These are phyloP conservation scores for Taxillus chinensis DNA, from an alignment of 164 flowering plant species.

Conservation along the genomic window DNA sequence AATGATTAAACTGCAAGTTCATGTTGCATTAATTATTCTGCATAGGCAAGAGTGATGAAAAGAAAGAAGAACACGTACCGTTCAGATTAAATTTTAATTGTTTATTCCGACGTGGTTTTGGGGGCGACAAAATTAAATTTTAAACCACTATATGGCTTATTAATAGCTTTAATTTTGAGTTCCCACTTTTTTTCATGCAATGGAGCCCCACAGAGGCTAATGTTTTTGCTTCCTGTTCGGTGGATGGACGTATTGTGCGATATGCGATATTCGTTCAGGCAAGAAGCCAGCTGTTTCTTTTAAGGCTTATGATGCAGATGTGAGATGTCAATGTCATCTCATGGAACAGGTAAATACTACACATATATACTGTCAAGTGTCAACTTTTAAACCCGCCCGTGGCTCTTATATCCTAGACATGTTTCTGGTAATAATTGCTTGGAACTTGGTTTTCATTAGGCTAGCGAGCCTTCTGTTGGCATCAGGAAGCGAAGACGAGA, in stretches of 20 bases:
- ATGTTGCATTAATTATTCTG: too few relatives aligned
- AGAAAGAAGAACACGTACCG: too few relatives aligned
- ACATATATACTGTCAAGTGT: too few relatives aligned
- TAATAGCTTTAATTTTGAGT: too few relatives aligned
- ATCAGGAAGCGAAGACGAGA: constrained; percentile 96
- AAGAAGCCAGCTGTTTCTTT: constrained; percentile 58
- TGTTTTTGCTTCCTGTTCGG: constrained; percentile 93
- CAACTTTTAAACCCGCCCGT: too few relatives aligned
- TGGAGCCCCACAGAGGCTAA: constrained; percentile 89
- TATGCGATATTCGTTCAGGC: constrained; percentile 77
- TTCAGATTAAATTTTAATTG: too few relatives aligned
- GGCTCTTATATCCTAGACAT: too few relatives aligned
- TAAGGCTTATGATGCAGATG: constrained; percentile 83
- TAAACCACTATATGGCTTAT: too few relatives aligned
- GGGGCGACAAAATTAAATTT: too few relatives aligned
- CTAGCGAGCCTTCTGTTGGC: constrained; percentile 86
- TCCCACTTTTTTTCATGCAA: constrained; percentile 29
- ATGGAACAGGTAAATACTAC: constrained; percentile 69
- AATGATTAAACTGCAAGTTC: too few relatives aligned
- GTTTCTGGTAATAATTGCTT: neutral
- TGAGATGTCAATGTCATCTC: constrained; percentile 87
- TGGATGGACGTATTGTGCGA: constrained; percentile 82
- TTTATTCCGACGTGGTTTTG: too few relatives aligned
- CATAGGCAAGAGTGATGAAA: too few relatives aligned
- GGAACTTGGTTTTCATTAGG: constrained; percentile 28